Base-by-base conservation (phyloP, 2,329 filamentous ascomycete species). In the Phoma sp. region DNA sequence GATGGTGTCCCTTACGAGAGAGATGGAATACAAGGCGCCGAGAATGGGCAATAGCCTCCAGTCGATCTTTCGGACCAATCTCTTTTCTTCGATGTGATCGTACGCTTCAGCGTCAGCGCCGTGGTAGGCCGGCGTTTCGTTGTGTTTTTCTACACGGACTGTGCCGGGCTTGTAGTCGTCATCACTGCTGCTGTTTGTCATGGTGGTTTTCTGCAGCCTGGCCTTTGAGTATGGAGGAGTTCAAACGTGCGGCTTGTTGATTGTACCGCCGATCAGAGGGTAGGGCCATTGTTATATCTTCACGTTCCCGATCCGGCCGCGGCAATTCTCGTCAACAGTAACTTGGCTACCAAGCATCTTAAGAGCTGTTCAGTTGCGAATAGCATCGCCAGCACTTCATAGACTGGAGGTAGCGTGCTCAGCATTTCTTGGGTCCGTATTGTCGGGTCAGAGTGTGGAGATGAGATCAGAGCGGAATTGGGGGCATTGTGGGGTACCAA, bases 1-100 rank as follows among this genome's bases (percentile, higher is more conserved):
- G 12, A 13, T 6, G 9, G 22, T 4, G 3, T n/a, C 13, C 4
- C 68, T 36, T 74, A 77, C 70, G 2, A 74, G 61, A 1, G 73
- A 67, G 21, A 77, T 72, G 4, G 72, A 75, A 50, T 77, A 77
- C 22, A 77, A 61, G 2, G 74, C 57, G 2, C 72, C 74, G 1
- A 78, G 60, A 6, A 78, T 77, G 6, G 75, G 75, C 6, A 79
- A 64, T 1, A 78, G 66, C 24, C 75, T 69, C 53, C 69, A 65
- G 53, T 78, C 77, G 24, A 76, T 57, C 17, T 69, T 72, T 7
- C 67, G 67, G n/a, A 68, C 25, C 9, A 70, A 22, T 22, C 53
- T 57, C 51, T 63, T 67, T 43, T 65, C 61, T 7, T 65, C 59
- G 21, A 64, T 49, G 12, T 57, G 55, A 27, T 61, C 60, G 27